Base-by-base conservation (phyloP, 2,329 filamentous ascomycete species). In the Dryadomyces sulphureus region DNA sequence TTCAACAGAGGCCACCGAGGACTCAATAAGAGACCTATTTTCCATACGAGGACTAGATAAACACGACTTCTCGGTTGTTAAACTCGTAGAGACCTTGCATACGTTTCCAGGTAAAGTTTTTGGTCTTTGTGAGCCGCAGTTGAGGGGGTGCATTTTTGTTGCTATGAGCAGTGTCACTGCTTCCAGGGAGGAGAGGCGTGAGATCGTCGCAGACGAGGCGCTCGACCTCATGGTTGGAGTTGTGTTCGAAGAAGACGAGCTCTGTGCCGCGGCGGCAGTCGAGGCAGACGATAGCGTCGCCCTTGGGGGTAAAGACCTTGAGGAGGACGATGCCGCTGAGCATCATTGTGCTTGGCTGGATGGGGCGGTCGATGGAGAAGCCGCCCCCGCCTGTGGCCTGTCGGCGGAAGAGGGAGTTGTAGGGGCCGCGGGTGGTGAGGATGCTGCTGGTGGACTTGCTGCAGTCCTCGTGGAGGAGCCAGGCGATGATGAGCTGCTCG, bases 321-420 rank as follows among this genome's bases (percentile, higher is more conserved):
- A 53, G 39, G 35, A 47, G 17, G 8, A 41, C 27, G 12, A 59
- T 49, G 24, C 52, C 54, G 39, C 49, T 49, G 1, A 48, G 20
- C 6, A 49, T 34, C 30, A 53, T 22, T 7, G 57, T 54, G 24
- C 44, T 41, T 19, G 36, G 44, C 17, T 38, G 48, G 19, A 55
- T 46, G 0, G 54, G 53, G 17, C 20, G 38, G 44, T 58, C 54
- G 40, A 58, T 58, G 2, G 56, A 55, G 39, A 56, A 55, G 16
- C 55, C 54, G 11, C 47, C 48, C 12, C 24, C 17, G 5, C 41
- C 38, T 2, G 9, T 8, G 3, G 39, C 19, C 24, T 46, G 42
- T 6, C 48, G 48, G 4, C 30, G 35, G 42, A 57, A 59, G 5
- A 56, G 42, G 0, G 50, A 35, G 43, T 56, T 56, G 51, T 52